Percentiles rank a stretch among this genome's conserved stretches.
Conservation (phyloP, 768 basidiomycete species). For the Lactarius akahatsu region DNA sequence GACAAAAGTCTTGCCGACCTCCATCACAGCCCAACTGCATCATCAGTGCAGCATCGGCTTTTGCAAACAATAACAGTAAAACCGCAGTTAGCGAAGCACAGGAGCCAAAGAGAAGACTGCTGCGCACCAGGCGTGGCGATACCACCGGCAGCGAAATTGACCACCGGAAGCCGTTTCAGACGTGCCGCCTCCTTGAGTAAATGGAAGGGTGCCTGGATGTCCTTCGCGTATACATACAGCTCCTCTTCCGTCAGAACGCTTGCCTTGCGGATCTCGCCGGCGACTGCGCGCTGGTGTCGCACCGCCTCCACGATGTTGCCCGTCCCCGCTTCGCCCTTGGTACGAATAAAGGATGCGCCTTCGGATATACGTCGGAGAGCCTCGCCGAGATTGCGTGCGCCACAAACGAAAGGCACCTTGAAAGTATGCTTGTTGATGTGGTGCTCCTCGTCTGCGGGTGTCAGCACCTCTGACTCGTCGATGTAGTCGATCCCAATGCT, state of each 20-base stretch:
- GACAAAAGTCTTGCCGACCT: constrained; percentile 49
- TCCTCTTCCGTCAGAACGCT: constrained; percentile 93
- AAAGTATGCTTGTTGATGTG: constrained; percentile 97
- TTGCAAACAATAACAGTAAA: constrained; percentile 26
- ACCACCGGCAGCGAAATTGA: constrained; percentile 96
- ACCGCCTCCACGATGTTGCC: constrained; percentile 94
- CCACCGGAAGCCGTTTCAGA: constrained; percentile 88
- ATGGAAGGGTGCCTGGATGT: constrained; percentile 91
- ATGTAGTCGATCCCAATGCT: constrained; percentile 95
- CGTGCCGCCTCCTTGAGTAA: constrained; percentile 95
- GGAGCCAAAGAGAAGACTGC: constrained; percentile 3
- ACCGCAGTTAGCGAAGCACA: not conserved
- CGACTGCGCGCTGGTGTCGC: constrained; percentile 83
- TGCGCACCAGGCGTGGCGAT: constrained; percentile 81
- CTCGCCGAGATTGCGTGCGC: constrained; percentile 92
- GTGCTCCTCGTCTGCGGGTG: constrained; percentile 93
- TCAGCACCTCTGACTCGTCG: constrained; percentile 92
- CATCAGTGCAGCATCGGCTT: constrained; percentile 95
- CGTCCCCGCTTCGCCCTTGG: constrained; percentile 91
- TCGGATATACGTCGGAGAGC: constrained; percentile 95
- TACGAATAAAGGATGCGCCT: constrained; percentile 97
- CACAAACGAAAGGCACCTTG: constrained; percentile 96
- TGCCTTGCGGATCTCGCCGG: constrained; percentile 80
- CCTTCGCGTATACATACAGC: constrained; percentile 89
- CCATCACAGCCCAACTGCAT: constrained; percentile 98